A percentile compares a stretch with the other conserved stretches of the same genome.
phyloP scores from a whole-genome alignment of 2,329 filamentous ascomycete species.

The Helotiales sp. region DNA sequence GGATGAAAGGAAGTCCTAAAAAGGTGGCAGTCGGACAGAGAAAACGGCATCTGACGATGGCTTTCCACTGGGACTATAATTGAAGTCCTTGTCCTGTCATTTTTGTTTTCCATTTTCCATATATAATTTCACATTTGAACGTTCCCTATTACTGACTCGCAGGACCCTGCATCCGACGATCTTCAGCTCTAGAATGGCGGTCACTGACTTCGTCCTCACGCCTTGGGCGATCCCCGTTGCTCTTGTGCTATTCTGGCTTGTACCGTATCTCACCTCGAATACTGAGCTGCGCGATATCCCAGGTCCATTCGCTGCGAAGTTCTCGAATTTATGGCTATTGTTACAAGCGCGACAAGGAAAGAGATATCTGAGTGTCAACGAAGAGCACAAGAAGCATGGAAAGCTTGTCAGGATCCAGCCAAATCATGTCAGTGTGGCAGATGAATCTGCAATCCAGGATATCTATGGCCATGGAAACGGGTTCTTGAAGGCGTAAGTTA shows the following conservation, averaged over 20 bases:
- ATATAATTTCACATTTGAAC: background rate
- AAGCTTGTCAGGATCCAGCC: conserved; percentile 83
- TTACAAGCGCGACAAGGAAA: conserved; percentile 63
- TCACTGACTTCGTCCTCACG: conserved; percentile 42
- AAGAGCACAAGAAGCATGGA: conserved; percentile 70
- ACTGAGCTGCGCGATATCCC: conserved; percentile 43
- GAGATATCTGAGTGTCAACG: conserved; percentile 65
- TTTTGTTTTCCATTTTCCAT: background rate
- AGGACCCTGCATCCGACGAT: background rate
- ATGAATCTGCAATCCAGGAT: conserved; percentile 71
- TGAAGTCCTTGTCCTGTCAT: conserved; percentile 5
- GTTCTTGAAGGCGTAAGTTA: conserved; percentile 65
- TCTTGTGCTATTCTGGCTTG: conserved; percentile 40
- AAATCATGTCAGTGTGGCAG: conserved; percentile 79
- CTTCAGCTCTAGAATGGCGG: conserved; percentile 29
- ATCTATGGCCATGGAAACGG: conserved; percentile 83
- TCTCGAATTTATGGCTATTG: conserved; percentile 81
- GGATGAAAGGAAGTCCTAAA: background rate
- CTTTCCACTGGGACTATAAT: conserved; percentile 14
- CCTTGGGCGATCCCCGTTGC: conserved; percentile 49
- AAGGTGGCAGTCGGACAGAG: conserved; percentile 7
- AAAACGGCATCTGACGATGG: conserved; percentile 16
- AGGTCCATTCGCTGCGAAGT: conserved; percentile 55
- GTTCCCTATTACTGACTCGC: background rate
- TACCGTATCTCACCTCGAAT: conserved; percentile 36